Base-by-base conservation (phyloP, 2,329 filamentous ascomycete species). In the Clarireedia sp. region DNA sequence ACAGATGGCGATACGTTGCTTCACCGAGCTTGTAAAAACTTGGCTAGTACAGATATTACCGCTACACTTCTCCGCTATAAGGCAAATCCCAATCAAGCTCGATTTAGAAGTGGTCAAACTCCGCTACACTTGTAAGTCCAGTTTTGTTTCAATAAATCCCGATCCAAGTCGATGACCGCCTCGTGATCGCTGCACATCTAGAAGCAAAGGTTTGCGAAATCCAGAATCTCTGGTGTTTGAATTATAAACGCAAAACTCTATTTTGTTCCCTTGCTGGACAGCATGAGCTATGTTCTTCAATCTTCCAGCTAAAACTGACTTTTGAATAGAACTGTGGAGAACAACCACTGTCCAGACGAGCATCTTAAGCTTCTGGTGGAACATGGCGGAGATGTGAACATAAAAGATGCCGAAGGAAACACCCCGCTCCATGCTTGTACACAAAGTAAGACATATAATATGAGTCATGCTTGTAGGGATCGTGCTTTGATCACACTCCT, bases 361-460 rank as follows among this genome's bases (percentile, higher is more conserved):
- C 23, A 51, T 17, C 24, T 52, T 2, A 19, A 36, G 23, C 23
- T 48, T 8, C 24, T 57, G n/a, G 47, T 59, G 8, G 44, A 33
- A 16, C 45, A 56, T 38, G 60, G 57, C 12, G 59, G 51, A 21
- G 49, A 61, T 44, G 47, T 52, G n/a, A 58, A 60, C 24, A 48
- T 14, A 6, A 24, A 51, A 24, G 54, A 57, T 37, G 16, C 8
- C 3, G 47, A 58, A 3, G 56, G 54, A 24, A 29, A 57, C 26
- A 58, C 58, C 7, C 54, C 52, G 21, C 54, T 60, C 6, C 58
- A 60, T 46, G 21, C 37, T 21, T 26, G n/a, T 26, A n/a, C 40
- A 23, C 21, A 50, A n/a, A 21, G 10, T 5, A 6, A 1, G 17
- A 1, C 1, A 1, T 2, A 1, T 14, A 3, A 19, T 43, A 5